Base-by-base conservation (phyloP, 352 stramenopile species). In the Detonula confervacea region DNA sequence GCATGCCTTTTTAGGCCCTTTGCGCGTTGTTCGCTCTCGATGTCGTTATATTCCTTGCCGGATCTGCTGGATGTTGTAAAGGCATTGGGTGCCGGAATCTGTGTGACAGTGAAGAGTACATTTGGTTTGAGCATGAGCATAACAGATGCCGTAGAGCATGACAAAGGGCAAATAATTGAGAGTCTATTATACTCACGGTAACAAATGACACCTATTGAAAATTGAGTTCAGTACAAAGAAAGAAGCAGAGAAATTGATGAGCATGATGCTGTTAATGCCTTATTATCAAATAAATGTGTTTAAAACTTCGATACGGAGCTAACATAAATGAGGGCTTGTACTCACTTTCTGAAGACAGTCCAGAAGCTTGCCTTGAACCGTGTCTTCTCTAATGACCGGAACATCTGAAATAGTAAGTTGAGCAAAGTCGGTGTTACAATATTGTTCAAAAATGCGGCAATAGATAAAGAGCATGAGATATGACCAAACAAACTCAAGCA, bases 31-130 rank as follows among this genome's bases (percentile, higher is more conserved):
- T 75, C 64, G 18, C 22, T 42, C 62, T 81, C 73, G 47, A 72
- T 37, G 29, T 81, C 73, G 22, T 76, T 81, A 30, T 81, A 81
- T 49, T 81, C 73, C 59, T 65, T 81, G 12, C 73, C 73, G 46
- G 63, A 67, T 1, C 9, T 66, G 51, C 35, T 72, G 18, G 56
- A 76, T 69, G 64, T 77, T 9, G 70, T 80, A 56, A 87, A 87
- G 20, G 80, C 80, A 46, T 87, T 87, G 0, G 80, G 73, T 16
- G 80, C 80, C 14, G 80, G 80, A 56, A 83, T 83, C 71, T 80
- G 39, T 35, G 37, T 59, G 14, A 37, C 49, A 44, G 7, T 16
- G 25, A 37, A 55, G n/a, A 54, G 5, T 6, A 67, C 11, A 3
- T 16, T 20, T 18, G 25, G 30, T n/a, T n/a, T 14, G 16, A 16